Base-by-base conservation (phyloP, 2,329 filamentous ascomycete genomes). In the Aspergillus intermedius region DNA sequence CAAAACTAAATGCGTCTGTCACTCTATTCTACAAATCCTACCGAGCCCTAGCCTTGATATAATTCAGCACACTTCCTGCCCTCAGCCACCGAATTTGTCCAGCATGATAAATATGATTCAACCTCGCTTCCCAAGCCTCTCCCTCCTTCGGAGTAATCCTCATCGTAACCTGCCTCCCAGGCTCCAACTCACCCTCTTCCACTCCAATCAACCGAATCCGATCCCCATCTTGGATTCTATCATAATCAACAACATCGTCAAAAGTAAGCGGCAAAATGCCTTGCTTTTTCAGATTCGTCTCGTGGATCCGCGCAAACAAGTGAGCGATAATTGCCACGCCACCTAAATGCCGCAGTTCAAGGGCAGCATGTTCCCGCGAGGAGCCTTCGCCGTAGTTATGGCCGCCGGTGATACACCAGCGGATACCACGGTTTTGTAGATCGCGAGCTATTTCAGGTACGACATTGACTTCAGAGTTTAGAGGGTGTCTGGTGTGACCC, bases 251-350 rank as follows among this genome's bases (percentile, higher is more conserved):
- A 45, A 89, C 88, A 68, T 95, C 83, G 47, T 82, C 75, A 76
- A 97, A 97, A 58, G 89, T 95, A 56, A 97, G 81, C 63, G 91
- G 91, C 75, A 96, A 86, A 90, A 97, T 95, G 72, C 91, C 91
- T 82, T 96, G 91, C 84, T 97, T 97, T 87, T 96, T 97, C 78
- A 97, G 76, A 81, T 97, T 97, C 77, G 91, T 96, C 81, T 96
- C 91, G 80, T 97, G 91, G 67, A 97, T 97, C 84, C 91, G 90
- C 61, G 91, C 91, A 69, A 97, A 97, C 51, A 83, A 88, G 66
- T 88, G 85, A 64, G 86, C 89, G 68, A 97, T 91, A 76, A 97
- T 95, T 64, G 91, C 91, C 63, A 95, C 81, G 69, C 91, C 91
- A 66, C 91, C 91, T 54, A 96, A 83, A 76, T 95, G 90, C 67